Conservation (phyloP, 2,329 filamentous ascomycete species). For the Fusarium continuum region DNA sequence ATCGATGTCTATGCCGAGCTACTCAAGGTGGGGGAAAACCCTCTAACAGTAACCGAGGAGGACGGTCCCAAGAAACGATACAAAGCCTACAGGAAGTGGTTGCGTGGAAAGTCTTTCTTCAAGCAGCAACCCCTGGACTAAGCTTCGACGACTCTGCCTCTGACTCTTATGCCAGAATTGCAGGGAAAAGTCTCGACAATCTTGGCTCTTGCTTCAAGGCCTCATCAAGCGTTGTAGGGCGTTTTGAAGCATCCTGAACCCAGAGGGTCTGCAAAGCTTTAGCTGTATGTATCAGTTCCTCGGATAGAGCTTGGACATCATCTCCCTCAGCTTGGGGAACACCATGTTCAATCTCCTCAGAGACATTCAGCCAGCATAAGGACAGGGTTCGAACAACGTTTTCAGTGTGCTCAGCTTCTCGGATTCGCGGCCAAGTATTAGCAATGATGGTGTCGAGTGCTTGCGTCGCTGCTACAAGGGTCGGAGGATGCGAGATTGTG, state of each 20-base stretch:
- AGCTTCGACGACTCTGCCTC: constrained; percentile 14
- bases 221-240: constrained; percentile 25
- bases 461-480: constrained; percentile 62
- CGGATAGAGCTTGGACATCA: constrained; percentile 10
- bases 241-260: constrained; percentile 16
- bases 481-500: constrained; percentile 60
- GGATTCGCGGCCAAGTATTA: constrained; percentile 75
- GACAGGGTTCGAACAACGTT: constrained; percentile 71
- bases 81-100: constrained; percentile 95
- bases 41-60: constrained; percentile 86
- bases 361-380: constrained; percentile 69
- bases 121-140: constrained; percentile 81
- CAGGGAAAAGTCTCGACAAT: constrained; percentile 45
- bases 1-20: constrained; percentile 76
- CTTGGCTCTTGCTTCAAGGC: constrained; percentile 41
- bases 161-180: background rate
- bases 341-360: constrained; percentile 52
- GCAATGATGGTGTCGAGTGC: constrained; percentile 67
- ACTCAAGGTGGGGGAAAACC: constrained; percentile 79
- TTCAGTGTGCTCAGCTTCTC: constrained; percentile 61
- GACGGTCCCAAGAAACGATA: constrained; percentile 93
- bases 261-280: constrained; percentile 39
- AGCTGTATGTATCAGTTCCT: constrained; percentile 32
- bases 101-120: constrained; percentile 93
- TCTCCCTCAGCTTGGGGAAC: background rate